Base-by-base conservation (phyloP, 2,329 filamentous ascomycete genomes). In the Arachnopeziza araneosa region DNA sequence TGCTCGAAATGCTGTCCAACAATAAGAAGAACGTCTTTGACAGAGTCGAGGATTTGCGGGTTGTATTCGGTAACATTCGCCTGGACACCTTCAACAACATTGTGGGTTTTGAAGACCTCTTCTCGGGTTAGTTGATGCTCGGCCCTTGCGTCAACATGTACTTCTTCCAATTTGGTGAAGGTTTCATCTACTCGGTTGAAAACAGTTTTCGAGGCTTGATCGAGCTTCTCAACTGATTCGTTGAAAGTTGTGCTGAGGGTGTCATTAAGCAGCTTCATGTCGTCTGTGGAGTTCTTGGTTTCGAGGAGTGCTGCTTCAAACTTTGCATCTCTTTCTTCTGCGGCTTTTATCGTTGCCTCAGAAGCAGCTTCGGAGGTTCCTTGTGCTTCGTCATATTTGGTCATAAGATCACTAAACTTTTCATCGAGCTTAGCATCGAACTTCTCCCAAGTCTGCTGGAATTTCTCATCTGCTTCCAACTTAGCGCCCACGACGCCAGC, bases 1-100 rank as follows among this genome's bases (percentile, higher is more conserved):
- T 96, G 90, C 67, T 96, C 91, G 69, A 89, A 96, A 72, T 98
- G 93, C 71, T 96, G 85, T 24, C 86, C 88, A 58, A 96, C 90
- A 24, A 96, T 81, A 8, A 85, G 79, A 49, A 96, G 80, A n/a
- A 98, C 86, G 68, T 97, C 90, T 68, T 91, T 89, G 65, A 99
- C 84, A 0, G 90, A 85, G 57, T 93, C 87, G 60, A 97, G 83
- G 66, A 98, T 89, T 75, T 96, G 89, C 1, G 95, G 95, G 67
- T 97, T 89, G 65, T 89, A 88, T 72, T 97, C 92, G 9, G 83
- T 83, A 30, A 96, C 82, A 60, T 95, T 86, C 61, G 83, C 88
- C 70, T 96, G 89, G 1, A 98, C 78, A 24, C 85, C 86, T 66
- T 90, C 87, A 19, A 96, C 86, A 8, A 84, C 84, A 59, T 82